Evolutionary conservation across 495 filamentous ascomycete species (phyloP).

Genomic region (Hypoxylon perforatum): DNA sequence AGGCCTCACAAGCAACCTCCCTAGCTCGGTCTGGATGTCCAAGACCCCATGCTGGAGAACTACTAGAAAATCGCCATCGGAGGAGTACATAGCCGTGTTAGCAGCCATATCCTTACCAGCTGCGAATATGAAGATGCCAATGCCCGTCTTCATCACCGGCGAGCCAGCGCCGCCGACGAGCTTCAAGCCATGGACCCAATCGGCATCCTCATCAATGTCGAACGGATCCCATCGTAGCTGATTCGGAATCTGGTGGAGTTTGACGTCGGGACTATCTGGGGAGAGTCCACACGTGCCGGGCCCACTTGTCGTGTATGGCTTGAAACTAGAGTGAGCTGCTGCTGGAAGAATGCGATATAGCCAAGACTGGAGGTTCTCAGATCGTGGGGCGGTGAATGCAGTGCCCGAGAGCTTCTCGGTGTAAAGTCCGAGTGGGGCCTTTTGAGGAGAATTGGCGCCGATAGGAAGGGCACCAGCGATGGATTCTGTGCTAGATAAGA

Average conservation of each 20-base stretch:
- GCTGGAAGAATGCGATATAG: slow-evolving; percentile 77
- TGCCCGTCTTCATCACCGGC: slow-evolving; percentile 70
- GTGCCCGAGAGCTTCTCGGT: slow-evolving; percentile 80
- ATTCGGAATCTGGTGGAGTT: slow-evolving; percentile 62
- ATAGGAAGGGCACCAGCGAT: not conserved
- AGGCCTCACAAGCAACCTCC: slow-evolving; percentile 70
- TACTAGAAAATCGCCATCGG: slow-evolving; percentile 77
- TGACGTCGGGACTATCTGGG: no score
- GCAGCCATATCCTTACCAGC: slow-evolving; percentile 71
- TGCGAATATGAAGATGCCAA: slow-evolving; percentile 73
- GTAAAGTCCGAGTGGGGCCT: slow-evolving; percentile 74
- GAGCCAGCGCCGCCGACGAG: slow-evolving; percentile 78
- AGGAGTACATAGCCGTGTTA: slow-evolving; percentile 72
- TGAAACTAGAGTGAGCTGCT: slow-evolving; percentile 70
- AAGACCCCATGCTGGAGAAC: slow-evolving; percentile 74
- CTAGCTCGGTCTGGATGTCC: slow-evolving; percentile 78
- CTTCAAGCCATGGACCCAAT: slow-evolving; percentile 67
- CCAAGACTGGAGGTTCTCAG: slow-evolving; percentile 77
- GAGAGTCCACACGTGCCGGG: no score
- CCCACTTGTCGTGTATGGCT: slow-evolving; percentile 38
- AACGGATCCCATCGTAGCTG: slow-evolving; percentile 55
- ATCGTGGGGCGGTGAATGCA: slow-evolving; percentile 75
- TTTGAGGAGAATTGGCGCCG: slow-evolving; percentile 71
- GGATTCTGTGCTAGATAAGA: no score
- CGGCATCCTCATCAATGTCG: slow-evolving; percentile 50